Conservation (phyloP, 164 flowering plant genomes). For the Tetracentron sinense region DNA sequence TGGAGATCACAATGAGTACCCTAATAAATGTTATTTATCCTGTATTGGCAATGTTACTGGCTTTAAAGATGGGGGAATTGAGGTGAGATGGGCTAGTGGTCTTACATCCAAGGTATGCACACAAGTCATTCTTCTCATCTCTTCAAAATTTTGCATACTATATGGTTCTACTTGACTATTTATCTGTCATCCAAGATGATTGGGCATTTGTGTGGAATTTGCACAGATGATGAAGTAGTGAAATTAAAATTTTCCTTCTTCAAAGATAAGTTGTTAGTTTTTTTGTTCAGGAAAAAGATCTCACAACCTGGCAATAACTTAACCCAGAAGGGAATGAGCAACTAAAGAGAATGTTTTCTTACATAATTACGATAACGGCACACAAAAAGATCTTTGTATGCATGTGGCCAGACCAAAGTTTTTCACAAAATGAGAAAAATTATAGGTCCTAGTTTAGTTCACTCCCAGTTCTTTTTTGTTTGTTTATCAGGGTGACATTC, state of each 20-base stretch:
- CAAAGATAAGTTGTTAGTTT: background rate
- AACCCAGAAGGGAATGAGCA: background rate
- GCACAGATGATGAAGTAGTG: background rate
- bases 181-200: background rate
- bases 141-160: background rate
- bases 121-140: background rate
- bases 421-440: no score
- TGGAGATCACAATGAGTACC: constrained; percentile 13
- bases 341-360: background rate
- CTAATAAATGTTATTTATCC: constrained; percentile 34
- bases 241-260: background rate
- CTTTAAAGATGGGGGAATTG: constrained; percentile 50
- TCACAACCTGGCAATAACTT: background rate
- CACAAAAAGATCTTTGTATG: background rate
- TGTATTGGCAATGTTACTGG: constrained; percentile 66
- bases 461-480: no score
- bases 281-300: background rate
- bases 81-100: constrained; percentile 89
- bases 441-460: no score
- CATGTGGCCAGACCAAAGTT: background rate
- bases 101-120: constrained; percentile 53
- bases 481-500: no score
- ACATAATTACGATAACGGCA: background rate
- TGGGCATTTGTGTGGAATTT: background rate
- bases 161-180: background rate